Conservation (phyloP, 1,284 basidiomycete genomes). For the Acaromyces ingoldii region DNA sequence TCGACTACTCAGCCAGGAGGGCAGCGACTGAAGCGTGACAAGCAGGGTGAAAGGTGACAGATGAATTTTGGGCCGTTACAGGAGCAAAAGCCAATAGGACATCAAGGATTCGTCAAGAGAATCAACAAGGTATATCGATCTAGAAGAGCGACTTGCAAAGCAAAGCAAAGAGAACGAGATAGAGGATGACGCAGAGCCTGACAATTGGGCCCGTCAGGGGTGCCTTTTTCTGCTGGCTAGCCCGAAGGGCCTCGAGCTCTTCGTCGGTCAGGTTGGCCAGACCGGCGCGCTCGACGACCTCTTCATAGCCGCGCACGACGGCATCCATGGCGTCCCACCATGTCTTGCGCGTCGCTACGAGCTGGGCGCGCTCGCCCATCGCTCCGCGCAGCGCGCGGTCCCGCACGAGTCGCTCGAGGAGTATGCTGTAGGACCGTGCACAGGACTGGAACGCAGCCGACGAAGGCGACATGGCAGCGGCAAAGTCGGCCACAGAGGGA, state of each 20-base stretch:
- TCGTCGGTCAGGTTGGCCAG: constrained; percentile 34
- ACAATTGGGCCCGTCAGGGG: constrained; percentile 38
- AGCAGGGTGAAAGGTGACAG: too few relatives aligned
- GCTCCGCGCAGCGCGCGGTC: constrained; percentile 50
- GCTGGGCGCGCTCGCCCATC: constrained; percentile 54
- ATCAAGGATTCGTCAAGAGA: too few relatives aligned
- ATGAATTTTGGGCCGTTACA: too few relatives aligned
- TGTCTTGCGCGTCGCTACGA: constrained; percentile 53
- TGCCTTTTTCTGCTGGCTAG: constrained; percentile 24
- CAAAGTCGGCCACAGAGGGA: constrained; percentile 37
- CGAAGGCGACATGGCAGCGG: constrained; percentile 45
- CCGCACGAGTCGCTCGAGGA: constrained; percentile 52
- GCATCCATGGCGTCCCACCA: constrained; percentile 60
- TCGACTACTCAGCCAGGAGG: too few relatives aligned
- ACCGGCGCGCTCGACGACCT: constrained; percentile 35
- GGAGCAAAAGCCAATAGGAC: too few relatives aligned
- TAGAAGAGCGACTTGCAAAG: constrained; percentile 20
- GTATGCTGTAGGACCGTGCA: constrained; percentile 54
- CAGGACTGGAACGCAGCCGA: constrained; percentile 51
- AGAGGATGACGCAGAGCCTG: constrained; percentile 28
- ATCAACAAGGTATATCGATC: too few relatives aligned
- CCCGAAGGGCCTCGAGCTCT: constrained; percentile 42
- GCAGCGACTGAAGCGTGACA: not conserved
- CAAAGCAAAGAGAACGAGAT: constrained; percentile 25
- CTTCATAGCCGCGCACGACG: constrained; percentile 58